Evolutionary conservation across 2,329 filamentous ascomycete species (phyloP), one percentile per base, ranked within the genome.

Genomic region (Penicillium frequentans): DNA sequence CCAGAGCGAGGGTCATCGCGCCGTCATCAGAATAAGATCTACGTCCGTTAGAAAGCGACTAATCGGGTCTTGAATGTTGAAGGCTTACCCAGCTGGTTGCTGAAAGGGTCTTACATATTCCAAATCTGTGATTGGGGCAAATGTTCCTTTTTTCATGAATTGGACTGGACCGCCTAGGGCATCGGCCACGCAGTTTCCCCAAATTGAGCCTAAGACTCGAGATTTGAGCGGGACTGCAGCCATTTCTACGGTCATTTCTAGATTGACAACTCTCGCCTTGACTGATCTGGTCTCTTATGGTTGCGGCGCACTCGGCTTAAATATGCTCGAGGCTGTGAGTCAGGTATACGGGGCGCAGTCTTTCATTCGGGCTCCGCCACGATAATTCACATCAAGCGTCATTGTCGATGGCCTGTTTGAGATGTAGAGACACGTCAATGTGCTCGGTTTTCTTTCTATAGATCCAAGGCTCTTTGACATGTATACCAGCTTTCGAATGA

Each of bases 11-110:
- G 5, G 77, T 75, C 74, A 79, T 76, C 13, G 74, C 72, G 1
- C 75, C 78, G 56, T 79, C 77, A 60, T 79, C 77, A 4, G 76
- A 78, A 64, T 75, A 79, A 33, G 68, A 70, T 10, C 69, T 70
- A 27, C 19, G 47, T 33, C 52, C 29, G 24, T 24, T 26, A 42
- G 54, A 26, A 33, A 46, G n/a, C 16, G 13, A 47, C 11, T 16
- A 42, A 29, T 27, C 2, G 5, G 27, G 2, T 7, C 4, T 29
- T 23, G 14, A n/a, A 35, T 11, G 10, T 29, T 35, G 26, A 3
- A 19, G 27, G 33, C 57, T 47, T 53, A 73, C 63, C 77, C 76
- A 10, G 75, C 67, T 9, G 73, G 73, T 10, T 77, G 59, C 16
- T 59, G 46, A 54, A 75, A 77, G 27, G 68, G 73, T 11, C 50